Evolutionary conservation across 1,139 yeast genomes (phyloP).

Genomic region (Dujonia santamariae): DNA sequence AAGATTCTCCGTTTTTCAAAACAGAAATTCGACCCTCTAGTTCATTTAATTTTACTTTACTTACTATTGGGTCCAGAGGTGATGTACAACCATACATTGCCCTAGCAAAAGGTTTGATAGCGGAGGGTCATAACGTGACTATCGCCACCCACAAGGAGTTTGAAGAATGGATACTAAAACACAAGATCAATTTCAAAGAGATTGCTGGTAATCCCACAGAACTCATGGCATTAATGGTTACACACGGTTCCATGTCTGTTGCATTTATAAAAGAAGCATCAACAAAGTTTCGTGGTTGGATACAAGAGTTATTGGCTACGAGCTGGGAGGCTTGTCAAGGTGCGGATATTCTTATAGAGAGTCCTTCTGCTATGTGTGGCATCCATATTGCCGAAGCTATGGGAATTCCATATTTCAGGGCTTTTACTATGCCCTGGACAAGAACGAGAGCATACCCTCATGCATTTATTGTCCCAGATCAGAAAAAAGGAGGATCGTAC

Average conservation of each 20-base stretch:
- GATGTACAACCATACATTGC: slow-evolving; percentile 97
- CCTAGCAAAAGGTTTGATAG: slow-evolving; percentile 69
- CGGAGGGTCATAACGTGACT: slow-evolving; percentile 79
- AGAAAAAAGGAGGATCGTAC: slow-evolving; percentile 87
- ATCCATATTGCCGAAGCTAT: slow-evolving; percentile 92
- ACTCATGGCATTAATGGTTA: slow-evolving; percentile 87
- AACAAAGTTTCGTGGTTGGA: slow-evolving; percentile 75
- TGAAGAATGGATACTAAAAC: slow-evolving; percentile 63
- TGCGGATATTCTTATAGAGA: slow-evolving; percentile 81
- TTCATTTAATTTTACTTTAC: slow-evolving; percentile 58
- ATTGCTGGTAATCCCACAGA: slow-evolving; percentile 95
- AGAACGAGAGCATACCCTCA: slow-evolving; percentile 93
- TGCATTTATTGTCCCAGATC: slow-evolving; percentile 93
- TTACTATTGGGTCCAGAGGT: slow-evolving; percentile 93
- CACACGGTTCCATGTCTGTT: slow-evolving; percentile 84
- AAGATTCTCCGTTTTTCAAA: slow-evolving; percentile 57
- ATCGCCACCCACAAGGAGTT: slow-evolving; percentile 88
- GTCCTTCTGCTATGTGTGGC: slow-evolving; percentile 96
- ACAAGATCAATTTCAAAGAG: slow-evolving; percentile 66
- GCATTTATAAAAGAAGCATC: slow-evolving; percentile 83
- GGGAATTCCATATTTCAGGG: slow-evolving; percentile 85
- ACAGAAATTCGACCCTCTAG: slow-evolving; percentile 52
- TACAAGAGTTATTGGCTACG: slow-evolving; percentile 60
- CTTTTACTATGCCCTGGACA: slow-evolving; percentile 99
- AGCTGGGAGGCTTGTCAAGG: slow-evolving; percentile 88